A percentile compares a stretch with the other conserved stretches of the same genome.
phyloP scores from a whole-genome alignment of 2,329 filamentous ascomycete genomes.

The Cladosporium colombiae region DNA sequence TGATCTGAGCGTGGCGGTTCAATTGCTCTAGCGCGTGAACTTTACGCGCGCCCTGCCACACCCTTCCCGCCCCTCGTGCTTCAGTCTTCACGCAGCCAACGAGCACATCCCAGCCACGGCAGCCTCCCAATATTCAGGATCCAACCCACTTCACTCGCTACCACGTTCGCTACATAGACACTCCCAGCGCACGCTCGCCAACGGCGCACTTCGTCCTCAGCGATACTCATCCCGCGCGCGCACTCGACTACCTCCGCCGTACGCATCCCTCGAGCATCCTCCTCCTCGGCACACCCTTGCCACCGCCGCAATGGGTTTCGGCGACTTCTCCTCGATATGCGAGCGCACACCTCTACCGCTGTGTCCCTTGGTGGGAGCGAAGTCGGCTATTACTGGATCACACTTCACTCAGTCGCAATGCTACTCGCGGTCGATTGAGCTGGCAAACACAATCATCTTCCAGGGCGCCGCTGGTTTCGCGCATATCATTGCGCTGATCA shows the following conservation, averaged over 20 bases:
- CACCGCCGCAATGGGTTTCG: slow-evolving; percentile 73
- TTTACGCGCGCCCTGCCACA: slow-evolving; percentile 10
- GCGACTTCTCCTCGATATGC: slow-evolving; percentile 87
- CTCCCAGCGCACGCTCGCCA: slow-evolving; percentile 10
- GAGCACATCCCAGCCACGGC: slow-evolving; percentile 12
- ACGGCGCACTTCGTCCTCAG: slow-evolving; percentile 11
- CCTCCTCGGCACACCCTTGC: background rate
- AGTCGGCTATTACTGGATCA: slow-evolving; percentile 66
- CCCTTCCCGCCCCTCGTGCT: slow-evolving; percentile 7
- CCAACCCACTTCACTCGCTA: background rate
- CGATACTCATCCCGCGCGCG: slow-evolving; percentile 6
- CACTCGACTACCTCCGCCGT: background rate
- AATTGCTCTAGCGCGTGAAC: background rate
- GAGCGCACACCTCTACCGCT: slow-evolving; percentile 79
- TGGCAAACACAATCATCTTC: slow-evolving; percentile 98
- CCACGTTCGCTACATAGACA: slow-evolving; percentile 18
- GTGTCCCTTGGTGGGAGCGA: slow-evolving; percentile 80
- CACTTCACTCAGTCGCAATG: slow-evolving; percentile 78
- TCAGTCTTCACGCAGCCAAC: background rate
- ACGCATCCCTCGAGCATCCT: background rate
- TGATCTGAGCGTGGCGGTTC: background rate
- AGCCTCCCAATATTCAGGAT: background rate
- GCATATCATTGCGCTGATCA: slow-evolving; percentile 85
- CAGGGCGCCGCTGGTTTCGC: slow-evolving; percentile 87
- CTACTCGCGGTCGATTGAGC: slow-evolving; percentile 90